Conservation (phyloP, 768 basidiomycete species). For the Hysterangium stoloniferum region DNA sequence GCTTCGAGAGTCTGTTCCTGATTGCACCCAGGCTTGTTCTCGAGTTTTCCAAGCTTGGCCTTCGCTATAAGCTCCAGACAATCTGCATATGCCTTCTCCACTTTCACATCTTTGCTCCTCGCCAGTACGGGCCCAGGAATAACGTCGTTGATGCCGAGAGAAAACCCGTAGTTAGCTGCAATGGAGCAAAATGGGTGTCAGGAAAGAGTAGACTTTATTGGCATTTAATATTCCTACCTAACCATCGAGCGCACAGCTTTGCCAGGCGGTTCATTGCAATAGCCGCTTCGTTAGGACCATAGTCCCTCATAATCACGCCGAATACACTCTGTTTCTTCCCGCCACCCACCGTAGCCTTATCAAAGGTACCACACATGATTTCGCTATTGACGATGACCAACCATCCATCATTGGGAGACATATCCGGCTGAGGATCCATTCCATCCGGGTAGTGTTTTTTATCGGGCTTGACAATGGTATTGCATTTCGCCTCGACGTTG, state of each 20-base stretch:
- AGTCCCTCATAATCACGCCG: constrained; percentile 94
- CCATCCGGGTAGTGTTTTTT: constrained; percentile 49
- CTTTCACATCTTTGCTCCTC: constrained; percentile 73
- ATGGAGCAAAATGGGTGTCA: constrained; percentile 12
- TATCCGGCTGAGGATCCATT: constrained; percentile 59
- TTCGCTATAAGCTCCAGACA: constrained; percentile 82
- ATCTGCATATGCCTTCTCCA: constrained; percentile 80
- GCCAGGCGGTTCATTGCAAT: constrained; percentile 93
- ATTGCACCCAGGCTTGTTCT: constrained; percentile 96
- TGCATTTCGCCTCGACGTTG: constrained; percentile 94
- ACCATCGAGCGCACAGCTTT: constrained; percentile 90
- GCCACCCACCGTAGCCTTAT: constrained; percentile 94
- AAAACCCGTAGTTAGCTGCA: constrained; percentile 94
- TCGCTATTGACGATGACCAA: constrained; percentile 95
- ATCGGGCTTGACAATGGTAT: constrained; percentile 77
- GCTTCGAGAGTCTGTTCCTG: constrained; percentile 97
- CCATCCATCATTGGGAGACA: constrained; percentile 97
- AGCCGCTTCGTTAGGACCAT: constrained; percentile 91
- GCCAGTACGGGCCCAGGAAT: constrained; percentile 87
- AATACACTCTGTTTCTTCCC: constrained; percentile 99
- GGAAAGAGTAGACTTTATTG: neutral
- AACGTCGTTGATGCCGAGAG: constrained; percentile 96
- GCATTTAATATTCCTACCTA: constrained; percentile 47
- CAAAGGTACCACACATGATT: constrained; percentile 99
- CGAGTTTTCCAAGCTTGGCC: constrained; percentile 85